Conservation (phyloP, 768 basidiomycete genomes). For the Calocybe cyanea region DNA sequence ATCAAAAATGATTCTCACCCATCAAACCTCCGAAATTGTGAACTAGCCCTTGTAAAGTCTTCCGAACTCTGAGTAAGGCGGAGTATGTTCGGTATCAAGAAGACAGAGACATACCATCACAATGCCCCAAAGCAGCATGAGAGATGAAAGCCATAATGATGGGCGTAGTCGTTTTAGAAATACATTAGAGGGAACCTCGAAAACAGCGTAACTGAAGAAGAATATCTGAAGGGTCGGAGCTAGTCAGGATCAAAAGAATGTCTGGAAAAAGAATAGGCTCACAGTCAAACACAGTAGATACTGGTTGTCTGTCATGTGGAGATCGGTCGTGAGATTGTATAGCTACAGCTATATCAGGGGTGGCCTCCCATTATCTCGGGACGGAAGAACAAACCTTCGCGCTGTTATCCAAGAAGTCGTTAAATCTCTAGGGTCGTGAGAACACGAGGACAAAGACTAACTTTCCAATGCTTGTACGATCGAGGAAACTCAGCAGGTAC, state of each 20-base stretch:
- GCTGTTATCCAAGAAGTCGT: slow-evolving; percentile 22
- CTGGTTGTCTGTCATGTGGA: slow-evolving; percentile 61
- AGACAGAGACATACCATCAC: slow-evolving; percentile 53
- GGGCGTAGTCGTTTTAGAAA: slow-evolving; percentile 72
- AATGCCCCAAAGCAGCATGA: slow-evolving; percentile 75
- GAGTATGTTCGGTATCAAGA: background rate
- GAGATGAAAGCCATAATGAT: slow-evolving; percentile 69
- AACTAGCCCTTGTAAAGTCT: slow-evolving; percentile 74
- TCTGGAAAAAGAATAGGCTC: slow-evolving; percentile 13
- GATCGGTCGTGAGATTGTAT: slow-evolving; percentile 54
- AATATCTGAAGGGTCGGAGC: slow-evolving; percentile 26
- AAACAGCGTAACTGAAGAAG: slow-evolving; percentile 66
- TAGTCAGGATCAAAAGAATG: slow-evolving; percentile 1
- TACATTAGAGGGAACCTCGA: slow-evolving; percentile 75
- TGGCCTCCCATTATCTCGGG: background rate
- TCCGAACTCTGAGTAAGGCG: slow-evolving; percentile 14
- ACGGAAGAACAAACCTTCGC: slow-evolving; percentile 34
- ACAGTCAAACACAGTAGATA: slow-evolving; percentile 64
- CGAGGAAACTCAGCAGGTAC: slow-evolving; percentile 69
- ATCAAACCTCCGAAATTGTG: slow-evolving; percentile 67
- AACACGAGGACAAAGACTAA: slow-evolving; percentile 26
- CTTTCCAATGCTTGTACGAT: slow-evolving; percentile 52
- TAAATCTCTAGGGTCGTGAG: slow-evolving; percentile 2
- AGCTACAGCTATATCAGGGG: slow-evolving; percentile 37
- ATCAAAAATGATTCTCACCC: slow-evolving; percentile 33